Percentiles rank a stretch among this genome's conserved stretches.
Conservation (phyloP, 202 grass and related monocot genomes). For the Zizania palustris region DNA sequence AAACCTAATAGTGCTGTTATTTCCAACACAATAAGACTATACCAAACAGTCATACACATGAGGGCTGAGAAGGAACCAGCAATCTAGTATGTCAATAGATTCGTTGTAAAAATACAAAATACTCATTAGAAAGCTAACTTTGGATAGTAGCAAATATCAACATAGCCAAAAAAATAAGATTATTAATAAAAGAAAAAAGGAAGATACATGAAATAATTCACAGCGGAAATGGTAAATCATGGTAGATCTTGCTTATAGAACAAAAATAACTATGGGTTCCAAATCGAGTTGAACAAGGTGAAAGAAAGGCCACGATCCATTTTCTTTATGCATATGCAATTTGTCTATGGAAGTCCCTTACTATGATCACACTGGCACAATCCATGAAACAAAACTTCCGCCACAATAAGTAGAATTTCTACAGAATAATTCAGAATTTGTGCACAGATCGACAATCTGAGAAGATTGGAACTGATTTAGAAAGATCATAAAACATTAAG, state of each 20-base stretch:
- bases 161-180: neutral
- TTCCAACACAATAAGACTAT: too few relatives aligned
- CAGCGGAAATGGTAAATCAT: neutral
- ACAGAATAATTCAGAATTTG: neutral
- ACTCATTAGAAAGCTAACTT: neutral
- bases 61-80: neutral
- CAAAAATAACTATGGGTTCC: neutral
- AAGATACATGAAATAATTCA: conserved; percentile 3
- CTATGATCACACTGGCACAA: neutral
- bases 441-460: neutral
- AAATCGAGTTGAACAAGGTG: neutral
- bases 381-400: neutral
- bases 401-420: neutral
- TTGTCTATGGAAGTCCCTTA: too few relatives aligned
- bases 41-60: too few relatives aligned
- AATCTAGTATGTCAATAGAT: conserved; percentile 10
- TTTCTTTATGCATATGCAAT: too few relatives aligned
- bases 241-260: neutral
- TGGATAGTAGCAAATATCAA: neutral
- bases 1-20: too few relatives aligned
- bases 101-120: too few relatives aligned
- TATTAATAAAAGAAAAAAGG: too few relatives aligned
- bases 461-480: neutral
- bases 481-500: too few relatives aligned
- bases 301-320: neutral